Conservation (phyloP, 129 eudicot species). For the Deinandra increscens region DNA sequence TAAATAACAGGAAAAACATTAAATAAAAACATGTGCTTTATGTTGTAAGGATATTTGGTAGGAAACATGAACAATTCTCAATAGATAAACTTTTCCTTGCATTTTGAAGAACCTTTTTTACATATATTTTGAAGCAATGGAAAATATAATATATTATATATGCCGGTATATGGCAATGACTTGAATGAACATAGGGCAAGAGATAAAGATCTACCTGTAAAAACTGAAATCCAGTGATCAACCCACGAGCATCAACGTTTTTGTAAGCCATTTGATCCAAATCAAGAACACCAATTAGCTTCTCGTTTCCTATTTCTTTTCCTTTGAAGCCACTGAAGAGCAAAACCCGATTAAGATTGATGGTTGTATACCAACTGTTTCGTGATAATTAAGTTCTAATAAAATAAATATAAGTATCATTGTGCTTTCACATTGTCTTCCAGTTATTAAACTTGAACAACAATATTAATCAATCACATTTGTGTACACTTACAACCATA, state of each 20-base stretch:
- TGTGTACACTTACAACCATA: not conserved
- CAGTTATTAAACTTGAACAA: not conserved
- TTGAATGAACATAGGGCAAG: not conserved
- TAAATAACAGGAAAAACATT: no score
- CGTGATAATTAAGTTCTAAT: not conserved
- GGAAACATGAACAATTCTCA: not conserved
- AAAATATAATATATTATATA: not conserved
- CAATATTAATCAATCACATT: not conserved
- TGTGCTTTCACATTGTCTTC: not conserved
- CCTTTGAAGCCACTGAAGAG: conserved; percentile 57
- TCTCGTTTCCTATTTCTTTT: conserved; percentile 69
- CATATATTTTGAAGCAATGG: not conserved
- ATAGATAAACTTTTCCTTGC: not conserved
- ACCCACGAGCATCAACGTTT: conserved; percentile 68
- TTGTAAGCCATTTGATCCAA: conserved; percentile 48
- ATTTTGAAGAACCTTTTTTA: not conserved
- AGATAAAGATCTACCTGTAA: conserved; percentile 49
- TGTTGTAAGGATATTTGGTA: no score
- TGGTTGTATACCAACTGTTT: not conserved
- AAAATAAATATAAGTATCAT: not conserved
- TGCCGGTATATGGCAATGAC: not conserved
- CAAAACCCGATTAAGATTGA: conserved; percentile 22
- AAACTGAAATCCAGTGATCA: conserved; percentile 77
- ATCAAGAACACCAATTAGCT: conserved; percentile 59
- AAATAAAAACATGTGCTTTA: no score